Conservation (phyloP, 1,284 basidiomycete genomes). For the Meripilus lineatus region DNA sequence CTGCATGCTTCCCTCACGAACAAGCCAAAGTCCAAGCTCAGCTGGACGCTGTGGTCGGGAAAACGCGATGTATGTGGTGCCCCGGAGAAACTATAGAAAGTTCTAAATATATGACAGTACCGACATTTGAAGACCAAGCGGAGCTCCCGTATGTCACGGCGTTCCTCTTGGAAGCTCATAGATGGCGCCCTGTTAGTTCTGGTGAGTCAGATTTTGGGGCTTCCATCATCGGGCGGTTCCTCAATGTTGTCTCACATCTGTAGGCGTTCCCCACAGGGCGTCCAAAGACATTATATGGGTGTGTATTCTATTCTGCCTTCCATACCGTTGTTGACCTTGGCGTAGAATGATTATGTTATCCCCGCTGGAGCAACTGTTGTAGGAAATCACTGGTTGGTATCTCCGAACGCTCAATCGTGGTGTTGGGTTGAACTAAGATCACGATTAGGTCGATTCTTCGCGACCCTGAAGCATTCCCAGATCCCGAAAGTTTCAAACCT, state of each 20-base stretch:
- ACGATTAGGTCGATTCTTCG: constrained; percentile 42
- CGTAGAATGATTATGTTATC: constrained; percentile 48
- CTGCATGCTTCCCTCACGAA: constrained; percentile 53
- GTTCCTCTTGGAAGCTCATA: constrained; percentile 54
- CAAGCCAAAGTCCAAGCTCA: constrained; percentile 55
- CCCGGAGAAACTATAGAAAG: not conserved
- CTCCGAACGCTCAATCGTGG: not conserved
- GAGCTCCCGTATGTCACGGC: constrained; percentile 52
- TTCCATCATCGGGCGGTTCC: too few relatives aligned
- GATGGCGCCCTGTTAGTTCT: constrained; percentile 40
- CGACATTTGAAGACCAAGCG: constrained; percentile 46
- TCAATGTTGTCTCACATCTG: too few relatives aligned
- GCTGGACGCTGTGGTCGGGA: constrained; percentile 57
- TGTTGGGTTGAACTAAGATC: not conserved
- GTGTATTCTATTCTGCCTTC: too few relatives aligned
- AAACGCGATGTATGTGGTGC: constrained; percentile 40
- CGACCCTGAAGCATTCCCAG: constrained; percentile 51
- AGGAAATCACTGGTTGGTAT: constrained; percentile 53
- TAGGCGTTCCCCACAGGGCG: constrained; percentile 51
- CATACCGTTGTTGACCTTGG: not conserved
- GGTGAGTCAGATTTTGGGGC: too few relatives aligned
- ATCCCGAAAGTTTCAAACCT: constrained; percentile 56
- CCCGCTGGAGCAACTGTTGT: constrained; percentile 54
- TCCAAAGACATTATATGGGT: constrained; percentile 60
- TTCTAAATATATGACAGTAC: constrained; percentile 29